Evolutionary conservation across 345 rosid species (phyloP), one percentile per base, ranked within the genome.

Genomic region (Eutrema yunnanense): DNA sequence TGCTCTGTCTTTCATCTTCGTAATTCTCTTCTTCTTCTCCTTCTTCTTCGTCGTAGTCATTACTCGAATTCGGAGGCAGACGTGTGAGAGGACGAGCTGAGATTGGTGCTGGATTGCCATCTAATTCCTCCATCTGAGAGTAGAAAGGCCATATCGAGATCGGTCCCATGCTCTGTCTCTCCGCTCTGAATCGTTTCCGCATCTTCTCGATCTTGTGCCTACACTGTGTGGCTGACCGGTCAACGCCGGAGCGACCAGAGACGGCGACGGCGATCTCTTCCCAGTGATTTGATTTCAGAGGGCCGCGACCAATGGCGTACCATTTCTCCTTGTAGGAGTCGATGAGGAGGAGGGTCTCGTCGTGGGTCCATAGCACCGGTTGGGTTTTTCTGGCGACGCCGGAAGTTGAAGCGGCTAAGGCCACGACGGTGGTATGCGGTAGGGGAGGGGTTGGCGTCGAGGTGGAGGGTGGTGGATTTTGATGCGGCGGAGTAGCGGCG

Each of bases 151-250:
- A 93, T 1, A 81, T 40, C 12, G 84, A 67, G 34, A 71, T 50
- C 0, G 60, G 52, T 10, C 82, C 78, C 44, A 73, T 29, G 51
- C 81, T 81, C 37, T 86, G 84, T 33, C 73, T 76, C 79, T 87
- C 92, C 1, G 87, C 56, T 71, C 89, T 82, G 84, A 82, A 83
- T 47, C 89, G 85, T 43, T 84, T 80, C 34, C 94, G 90, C 74
- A 92, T 82, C 84, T 89, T 92, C 85, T 92, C 94, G 82, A 92
- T 92, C 88, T 90, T 85, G 83, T 86, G 96, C 50, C 90, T 84
- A 79, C 92, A 90, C 82, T 89, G 94, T 49, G 83, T 69, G 46
- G 89, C 51, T 60, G 96, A 70, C 66, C 87, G 83, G 49, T 83
- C 84, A 74, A 79, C 82, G 80, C 87, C 86, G 78, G 93, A 86